A percentile compares a stretch with the other conserved stretches of the same genome.
phyloP scores from a whole-genome alignment of 805 yeast species.

The Peterozyma toletana region DNA sequence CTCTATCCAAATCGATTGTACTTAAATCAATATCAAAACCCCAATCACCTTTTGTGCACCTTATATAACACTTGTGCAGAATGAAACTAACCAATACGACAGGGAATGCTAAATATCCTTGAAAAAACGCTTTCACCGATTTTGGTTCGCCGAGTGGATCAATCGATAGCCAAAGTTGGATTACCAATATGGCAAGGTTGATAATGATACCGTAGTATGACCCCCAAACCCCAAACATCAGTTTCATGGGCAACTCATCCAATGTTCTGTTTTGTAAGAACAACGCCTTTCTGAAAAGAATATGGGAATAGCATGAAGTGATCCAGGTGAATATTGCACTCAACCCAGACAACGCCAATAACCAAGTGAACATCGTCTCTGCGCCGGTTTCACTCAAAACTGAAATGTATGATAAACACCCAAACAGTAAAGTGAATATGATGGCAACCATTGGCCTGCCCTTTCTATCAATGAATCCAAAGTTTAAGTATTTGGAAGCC shows the following conservation, averaged over 20 bases:
- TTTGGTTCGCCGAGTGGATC: conserved; percentile 29
- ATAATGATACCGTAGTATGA: conserved; percentile 29
- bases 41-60: conserved; percentile 2
- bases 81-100: conserved; percentile 33
- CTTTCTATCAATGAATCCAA: conserved; percentile 38
- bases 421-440: conserved; percentile 27
- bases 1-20: conserved; percentile 3
- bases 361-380: conserved; percentile 35
- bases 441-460: conserved; percentile 46
- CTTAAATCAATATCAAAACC: conserved; percentile 3
- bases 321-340: conserved; percentile 44
- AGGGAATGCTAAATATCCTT: conserved; percentile 38
- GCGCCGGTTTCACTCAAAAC: conserved; percentile 31
- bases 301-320: conserved; percentile 33
- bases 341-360: conserved; percentile 40
- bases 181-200: conserved; percentile 27
- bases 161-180: conserved; percentile 43
- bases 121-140: conserved; percentile 30
- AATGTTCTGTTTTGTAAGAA: conserved; percentile 30
- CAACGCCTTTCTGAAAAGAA: conserved; percentile 40
- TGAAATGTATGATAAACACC: conserved; percentile 36
- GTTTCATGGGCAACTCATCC: conserved; percentile 32
- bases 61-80: conserved; percentile 29
- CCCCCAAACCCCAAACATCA: conserved; percentile 36
- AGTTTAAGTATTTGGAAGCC: conserved; percentile 15